These are phyloP conservation scores for Rhododendron mucronatum DNA, from an alignment of 148 eudicot genomes.

Conservation along the genomic window DNA sequence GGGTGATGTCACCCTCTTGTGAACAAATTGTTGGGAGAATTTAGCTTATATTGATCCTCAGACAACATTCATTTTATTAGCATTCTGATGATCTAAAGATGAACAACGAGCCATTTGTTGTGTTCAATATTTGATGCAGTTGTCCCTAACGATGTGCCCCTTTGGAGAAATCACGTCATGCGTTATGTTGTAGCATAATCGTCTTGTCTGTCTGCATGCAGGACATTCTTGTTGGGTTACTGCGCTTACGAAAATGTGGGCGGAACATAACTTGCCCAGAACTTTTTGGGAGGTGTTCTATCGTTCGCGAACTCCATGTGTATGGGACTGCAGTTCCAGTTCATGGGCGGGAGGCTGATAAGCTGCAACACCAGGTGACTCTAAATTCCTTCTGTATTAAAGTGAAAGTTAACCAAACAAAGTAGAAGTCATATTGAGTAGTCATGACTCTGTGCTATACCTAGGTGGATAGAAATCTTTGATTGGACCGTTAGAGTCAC, in stretches of 20 bases:
- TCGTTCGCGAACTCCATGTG: slow-evolving; percentile 94
- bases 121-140: neutral
- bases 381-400: neutral
- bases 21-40: neutral
- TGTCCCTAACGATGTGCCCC: neutral
- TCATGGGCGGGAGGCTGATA: slow-evolving; percentile 91
- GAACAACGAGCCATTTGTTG: neutral
- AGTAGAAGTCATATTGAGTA: neutral
- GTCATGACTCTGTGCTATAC: neutral
- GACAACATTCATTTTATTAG: neutral
- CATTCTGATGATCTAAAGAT: neutral
- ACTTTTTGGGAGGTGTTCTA: slow-evolving; percentile 84
- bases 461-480: neutral
- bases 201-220: slow-evolving; percentile 17
- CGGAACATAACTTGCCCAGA: slow-evolving; percentile 83
- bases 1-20: neutral
- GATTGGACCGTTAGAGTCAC: neutral
- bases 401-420: neutral
- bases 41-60: neutral
- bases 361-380: slow-evolving; percentile 95
- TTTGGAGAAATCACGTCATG: neutral
- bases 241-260: slow-evolving; percentile 90
- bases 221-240: slow-evolving; percentile 96
- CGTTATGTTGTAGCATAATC: neutral
- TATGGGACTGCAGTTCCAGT: slow-evolving; percentile 99